These are phyloP conservation scores for Trichoderma sp. DNA, from an alignment of 2,329 filamentous ascomycete genomes.

Conservation along the genomic window DNA sequence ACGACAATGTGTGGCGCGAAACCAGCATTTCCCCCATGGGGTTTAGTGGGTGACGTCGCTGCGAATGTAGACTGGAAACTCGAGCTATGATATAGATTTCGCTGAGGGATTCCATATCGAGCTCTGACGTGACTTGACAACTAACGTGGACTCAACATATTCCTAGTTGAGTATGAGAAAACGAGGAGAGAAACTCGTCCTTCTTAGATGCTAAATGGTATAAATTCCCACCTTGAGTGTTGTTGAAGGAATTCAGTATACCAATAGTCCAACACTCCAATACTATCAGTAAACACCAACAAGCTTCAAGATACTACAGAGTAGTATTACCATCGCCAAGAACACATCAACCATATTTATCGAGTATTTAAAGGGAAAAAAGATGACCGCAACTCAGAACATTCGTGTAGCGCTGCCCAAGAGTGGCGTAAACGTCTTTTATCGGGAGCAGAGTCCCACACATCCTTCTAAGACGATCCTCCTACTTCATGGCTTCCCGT, in stretches of 20 bases:
- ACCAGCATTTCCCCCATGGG: constrained; percentile 1
- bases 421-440: constrained; percentile 7
- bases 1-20: neutral
- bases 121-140: neutral
- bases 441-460: constrained; percentile 4
- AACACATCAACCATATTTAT: neutral
- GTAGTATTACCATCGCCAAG: neutral
- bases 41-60: constrained; percentile 3
- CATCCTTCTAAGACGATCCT: neutral
- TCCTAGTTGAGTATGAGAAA: neutral
- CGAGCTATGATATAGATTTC: neutral
- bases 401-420: neutral
- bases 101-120: neutral
- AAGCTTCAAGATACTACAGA: neutral
- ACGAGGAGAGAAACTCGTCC: neutral
- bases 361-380: neutral
- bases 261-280: neutral
- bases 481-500: constrained; percentile 13
- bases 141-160: neutral
- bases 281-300: neutral
- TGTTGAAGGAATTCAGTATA: neutral
- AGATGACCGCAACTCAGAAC: constrained; percentile 1
- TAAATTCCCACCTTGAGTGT: neutral
- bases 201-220: neutral
- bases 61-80: neutral